phyloP scores from a whole-genome alignment of 805 yeast species.

The Wickerhamiella spandovensis region DNA sequence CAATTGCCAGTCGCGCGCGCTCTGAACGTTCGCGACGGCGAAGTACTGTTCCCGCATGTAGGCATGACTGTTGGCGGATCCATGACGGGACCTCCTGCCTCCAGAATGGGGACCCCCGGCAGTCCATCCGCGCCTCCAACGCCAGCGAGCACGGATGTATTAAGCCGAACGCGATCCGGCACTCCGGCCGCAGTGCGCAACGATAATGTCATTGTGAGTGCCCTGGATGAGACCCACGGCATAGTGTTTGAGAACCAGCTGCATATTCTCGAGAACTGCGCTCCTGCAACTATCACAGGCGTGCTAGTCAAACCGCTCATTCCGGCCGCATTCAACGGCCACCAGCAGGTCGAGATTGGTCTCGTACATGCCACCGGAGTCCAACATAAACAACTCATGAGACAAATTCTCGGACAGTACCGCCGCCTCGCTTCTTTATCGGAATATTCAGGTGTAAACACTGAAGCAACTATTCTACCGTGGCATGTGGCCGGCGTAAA shows the following conservation, averaged over 20 bases:
- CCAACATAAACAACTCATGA: conserved; percentile 18
- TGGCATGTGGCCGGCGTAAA: conserved; percentile 29
- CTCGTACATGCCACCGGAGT: conserved; percentile 5
- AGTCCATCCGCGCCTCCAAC: not conserved
- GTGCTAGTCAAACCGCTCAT: conserved; percentile 12
- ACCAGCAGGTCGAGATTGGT: conserved; percentile 7
- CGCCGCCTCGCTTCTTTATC: conserved; percentile 26
- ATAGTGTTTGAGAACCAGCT: conserved; percentile 5
- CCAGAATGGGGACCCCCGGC: not conserved
- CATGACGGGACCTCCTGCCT: not conserved
- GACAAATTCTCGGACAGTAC: conserved; percentile 25
- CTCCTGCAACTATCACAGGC: conserved; percentile 12
- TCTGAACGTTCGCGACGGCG: conserved; percentile 2
- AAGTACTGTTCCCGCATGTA: conserved; percentile 6
- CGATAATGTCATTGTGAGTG: conserved; percentile 8
- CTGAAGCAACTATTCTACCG: conserved; percentile 22
- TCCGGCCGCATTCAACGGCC: conserved; percentile 4
- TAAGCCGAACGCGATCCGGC: not conserved
- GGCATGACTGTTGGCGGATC: not conserved
- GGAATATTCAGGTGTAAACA: conserved; percentile 24
- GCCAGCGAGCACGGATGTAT: not conserved
- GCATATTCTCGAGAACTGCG: not conserved
- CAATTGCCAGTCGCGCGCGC: conserved; percentile 9
- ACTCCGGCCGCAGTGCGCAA: not conserved
- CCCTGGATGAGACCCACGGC: conserved; percentile 8